A percentile compares a stretch with the other conserved stretches of the same genome.
These are phyloP conservation scores for Calophaca sinica DNA, from an alignment of 306 rosid species.

Conservation along the genomic window DNA sequence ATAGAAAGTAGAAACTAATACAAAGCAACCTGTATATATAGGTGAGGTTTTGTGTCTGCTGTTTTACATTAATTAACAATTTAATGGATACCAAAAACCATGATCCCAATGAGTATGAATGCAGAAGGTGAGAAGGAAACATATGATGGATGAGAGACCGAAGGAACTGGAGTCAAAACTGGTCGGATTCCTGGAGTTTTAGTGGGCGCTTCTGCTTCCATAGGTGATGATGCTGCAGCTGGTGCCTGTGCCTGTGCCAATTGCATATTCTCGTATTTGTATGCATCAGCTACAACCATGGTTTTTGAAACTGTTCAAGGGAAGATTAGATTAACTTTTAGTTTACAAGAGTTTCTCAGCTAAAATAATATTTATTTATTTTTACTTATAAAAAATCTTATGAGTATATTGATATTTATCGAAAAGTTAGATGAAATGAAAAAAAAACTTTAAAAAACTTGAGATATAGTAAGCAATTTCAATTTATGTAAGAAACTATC, in stretches of 20 bases:
- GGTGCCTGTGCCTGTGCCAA: neutral
- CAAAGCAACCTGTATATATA: no score
- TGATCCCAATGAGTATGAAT: conserved; percentile 37
- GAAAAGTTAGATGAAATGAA: no score
- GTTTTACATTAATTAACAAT: neutral
- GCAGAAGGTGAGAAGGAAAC: conserved; percentile 43
- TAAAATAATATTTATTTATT: no score
- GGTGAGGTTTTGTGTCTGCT: neutral
- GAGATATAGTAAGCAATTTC: no score
- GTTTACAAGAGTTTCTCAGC: no score
- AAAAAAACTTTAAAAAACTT: no score
- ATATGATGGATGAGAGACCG: conserved; percentile 46
- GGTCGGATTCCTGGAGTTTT: conserved; percentile 47
- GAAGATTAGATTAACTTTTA: no score
- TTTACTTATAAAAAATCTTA: no score
- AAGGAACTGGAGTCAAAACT: conserved; percentile 48
- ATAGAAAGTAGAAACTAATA: no score
- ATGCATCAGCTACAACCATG: conserved; percentile 20
- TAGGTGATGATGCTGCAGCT: conserved; percentile 33
- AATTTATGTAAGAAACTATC: no score
- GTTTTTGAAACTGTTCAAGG: conserved; percentile 53
- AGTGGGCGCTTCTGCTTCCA: conserved; percentile 48
- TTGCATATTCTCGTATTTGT: conserved; percentile 34
- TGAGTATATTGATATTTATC: no score
- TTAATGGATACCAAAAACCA: conserved; percentile 25